A percentile compares a stretch with the other conserved stretches of the same genome.
Conservation (phyloP, 768 basidiomycete species). For the Trametes coccinea region DNA sequence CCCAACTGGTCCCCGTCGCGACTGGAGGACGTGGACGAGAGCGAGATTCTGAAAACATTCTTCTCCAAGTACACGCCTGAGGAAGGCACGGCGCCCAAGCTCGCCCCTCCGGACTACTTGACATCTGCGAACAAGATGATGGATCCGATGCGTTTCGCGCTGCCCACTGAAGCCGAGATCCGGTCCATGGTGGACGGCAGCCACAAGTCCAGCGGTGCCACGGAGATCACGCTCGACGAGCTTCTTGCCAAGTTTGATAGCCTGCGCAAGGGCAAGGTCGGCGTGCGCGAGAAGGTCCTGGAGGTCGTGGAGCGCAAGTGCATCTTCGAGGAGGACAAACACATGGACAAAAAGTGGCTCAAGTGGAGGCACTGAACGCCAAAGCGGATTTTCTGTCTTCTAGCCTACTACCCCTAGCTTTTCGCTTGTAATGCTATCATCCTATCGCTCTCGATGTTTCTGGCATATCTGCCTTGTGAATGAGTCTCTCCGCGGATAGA, state of each 20-base stretch:
- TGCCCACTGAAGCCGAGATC: slow-evolving; percentile 82
- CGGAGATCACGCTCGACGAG: slow-evolving; percentile 62
- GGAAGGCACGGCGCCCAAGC: slow-evolving; percentile 24
- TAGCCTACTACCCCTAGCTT: neutral
- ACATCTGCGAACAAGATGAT: slow-evolving; percentile 26
- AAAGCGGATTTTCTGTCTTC: neutral
- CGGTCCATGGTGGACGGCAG: slow-evolving; percentile 63
- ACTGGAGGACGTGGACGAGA: slow-evolving; percentile 55
- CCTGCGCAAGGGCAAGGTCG: slow-evolving; percentile 50
- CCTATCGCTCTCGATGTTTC: neutral
- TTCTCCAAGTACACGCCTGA: slow-evolving; percentile 58
- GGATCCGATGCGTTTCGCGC: slow-evolving; percentile 44
- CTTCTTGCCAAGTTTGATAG: slow-evolving; percentile 57
- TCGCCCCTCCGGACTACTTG: slow-evolving; percentile 30
- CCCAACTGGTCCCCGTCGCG: slow-evolving; percentile 74
- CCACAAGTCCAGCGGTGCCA: slow-evolving; percentile 60
- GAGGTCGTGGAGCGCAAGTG: slow-evolving; percentile 77
- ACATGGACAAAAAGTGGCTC: slow-evolving; percentile 54
- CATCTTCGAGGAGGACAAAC: slow-evolving; percentile 53
- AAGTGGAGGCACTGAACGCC: slow-evolving; percentile 51
- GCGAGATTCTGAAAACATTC: slow-evolving; percentile 61
- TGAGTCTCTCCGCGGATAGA: too few species aligned
- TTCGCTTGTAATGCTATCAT: neutral
- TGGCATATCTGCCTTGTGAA: too few species aligned
- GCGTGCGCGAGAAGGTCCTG: slow-evolving; percentile 72